A percentile compares a stretch with the other conserved stretches of the same genome.
phyloP scores from a whole-genome alignment of 1,139 yeast genomes.

The Lodderomyces elongisporus region DNA sequence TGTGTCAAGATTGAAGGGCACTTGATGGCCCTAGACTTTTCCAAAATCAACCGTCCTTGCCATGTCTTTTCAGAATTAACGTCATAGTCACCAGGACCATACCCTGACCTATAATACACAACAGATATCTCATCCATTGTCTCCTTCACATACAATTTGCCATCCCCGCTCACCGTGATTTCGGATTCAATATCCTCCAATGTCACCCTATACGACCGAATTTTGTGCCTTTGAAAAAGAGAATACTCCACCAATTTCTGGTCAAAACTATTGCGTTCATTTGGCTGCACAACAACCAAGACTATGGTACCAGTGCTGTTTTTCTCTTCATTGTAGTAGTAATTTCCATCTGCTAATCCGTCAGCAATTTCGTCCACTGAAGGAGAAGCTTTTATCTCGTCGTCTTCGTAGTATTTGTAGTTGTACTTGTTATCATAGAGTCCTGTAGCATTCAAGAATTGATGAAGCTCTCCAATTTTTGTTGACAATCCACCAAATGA shows the following conservation, averaged over 20 bases:
- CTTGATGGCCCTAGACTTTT: slow-evolving; percentile 74
- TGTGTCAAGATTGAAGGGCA: slow-evolving; percentile 90
- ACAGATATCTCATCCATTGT: slow-evolving; percentile 74
- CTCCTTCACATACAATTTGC: slow-evolving; percentile 45
- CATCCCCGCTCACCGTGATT: slow-evolving; percentile 34
- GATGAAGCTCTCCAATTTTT: slow-evolving; percentile 73
- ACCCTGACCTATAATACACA: slow-evolving; percentile 87
- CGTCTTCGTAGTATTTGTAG: slow-evolving; percentile 37
- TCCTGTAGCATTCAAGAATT: slow-evolving; percentile 55
- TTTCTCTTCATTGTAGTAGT: slow-evolving; percentile 37
- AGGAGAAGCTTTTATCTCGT: slow-evolving; percentile 60
- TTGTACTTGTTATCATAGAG: slow-evolving; percentile 40
- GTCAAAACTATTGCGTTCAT: slow-evolving; percentile 85
- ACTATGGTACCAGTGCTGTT: slow-evolving; percentile 44
- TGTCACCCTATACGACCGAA: slow-evolving; percentile 62
- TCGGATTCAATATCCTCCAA: slow-evolving; percentile 51
- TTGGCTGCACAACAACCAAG: slow-evolving; percentile 75
- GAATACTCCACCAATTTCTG: slow-evolving; percentile 80
- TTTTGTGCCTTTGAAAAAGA: slow-evolving; percentile 50
- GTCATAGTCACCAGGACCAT: slow-evolving; percentile 72
- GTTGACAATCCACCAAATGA: slow-evolving; percentile 90
- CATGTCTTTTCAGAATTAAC: slow-evolving; percentile 53
- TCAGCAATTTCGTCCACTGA: slow-evolving; percentile 58
- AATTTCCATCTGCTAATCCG: slow-evolving; percentile 67
- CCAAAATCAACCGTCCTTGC: slow-evolving; percentile 70